Conservation (phyloP, 108 stramenopile genomes). For the Tribonema minus region DNA sequence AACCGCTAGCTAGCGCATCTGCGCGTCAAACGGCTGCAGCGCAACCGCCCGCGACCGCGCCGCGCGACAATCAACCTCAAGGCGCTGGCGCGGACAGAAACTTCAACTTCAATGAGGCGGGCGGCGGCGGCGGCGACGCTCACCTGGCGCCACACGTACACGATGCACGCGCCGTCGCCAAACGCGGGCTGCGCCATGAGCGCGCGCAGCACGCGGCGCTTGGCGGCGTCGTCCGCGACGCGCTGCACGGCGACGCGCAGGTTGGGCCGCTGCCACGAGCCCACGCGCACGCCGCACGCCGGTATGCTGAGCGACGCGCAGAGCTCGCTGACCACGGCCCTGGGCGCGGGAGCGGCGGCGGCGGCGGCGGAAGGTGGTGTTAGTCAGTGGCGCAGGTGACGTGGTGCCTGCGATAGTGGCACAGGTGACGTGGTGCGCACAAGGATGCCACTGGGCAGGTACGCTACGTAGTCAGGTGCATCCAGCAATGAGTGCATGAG, state of each 20-base stretch:
- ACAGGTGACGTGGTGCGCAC: too few relatives aligned
- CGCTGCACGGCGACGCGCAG: constrained; percentile 11
- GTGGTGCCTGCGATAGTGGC: background rate
- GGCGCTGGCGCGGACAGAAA: too few relatives aligned
- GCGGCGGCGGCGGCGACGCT: too few relatives aligned
- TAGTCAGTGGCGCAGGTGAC: background rate
- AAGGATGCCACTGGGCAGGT: too few relatives aligned
- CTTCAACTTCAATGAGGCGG: too few relatives aligned
- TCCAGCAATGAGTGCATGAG: too few relatives aligned
- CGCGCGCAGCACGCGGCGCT: background rate
- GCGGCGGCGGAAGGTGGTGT: background rate
- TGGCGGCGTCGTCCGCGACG: background rate
- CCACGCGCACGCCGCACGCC: constrained; percentile 1
- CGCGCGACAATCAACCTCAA: too few relatives aligned
- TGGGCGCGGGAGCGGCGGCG: background rate
- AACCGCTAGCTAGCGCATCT: too few relatives aligned
- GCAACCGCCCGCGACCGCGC: too few relatives aligned
- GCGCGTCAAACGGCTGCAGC: too few relatives aligned
- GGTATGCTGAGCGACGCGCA: constrained; percentile 1
- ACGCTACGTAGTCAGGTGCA: too few relatives aligned
- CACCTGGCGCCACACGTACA: constrained; percentile 30
- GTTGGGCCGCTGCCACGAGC: constrained; percentile 38
- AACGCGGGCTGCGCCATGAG: constrained; percentile 1
- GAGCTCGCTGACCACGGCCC: constrained; percentile 25
- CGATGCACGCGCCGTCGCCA: constrained; percentile 26